Evolutionary conservation across 371 early-diverging fungal species (phyloP).

Genomic region (Entomophthora muscae): DNA sequence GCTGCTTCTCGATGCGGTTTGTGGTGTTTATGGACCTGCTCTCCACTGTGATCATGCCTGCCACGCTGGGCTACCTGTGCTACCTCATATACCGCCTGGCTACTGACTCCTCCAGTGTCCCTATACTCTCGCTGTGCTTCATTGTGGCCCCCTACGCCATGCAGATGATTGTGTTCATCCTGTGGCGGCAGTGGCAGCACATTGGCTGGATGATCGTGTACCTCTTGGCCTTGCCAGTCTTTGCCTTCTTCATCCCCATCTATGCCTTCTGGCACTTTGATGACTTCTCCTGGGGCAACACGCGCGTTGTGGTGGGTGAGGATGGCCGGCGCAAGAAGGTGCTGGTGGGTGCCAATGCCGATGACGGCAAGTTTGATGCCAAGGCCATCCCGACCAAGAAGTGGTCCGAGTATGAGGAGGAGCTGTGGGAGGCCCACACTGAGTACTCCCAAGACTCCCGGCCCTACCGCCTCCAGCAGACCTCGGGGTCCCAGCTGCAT

Average conservation of each 20-base stretch:
- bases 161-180: constrained; percentile 66
- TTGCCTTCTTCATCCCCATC: constrained; percentile 59
- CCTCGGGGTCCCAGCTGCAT: neutral
- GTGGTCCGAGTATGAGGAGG: constrained; percentile 42
- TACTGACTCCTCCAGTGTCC: constrained; percentile 27
- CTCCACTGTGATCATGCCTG: constrained; percentile 80
- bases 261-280: no score
- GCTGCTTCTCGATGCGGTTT: constrained; percentile 97
- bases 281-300: no score
- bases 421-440: constrained; percentile 21
- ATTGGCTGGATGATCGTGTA: constrained; percentile 93
- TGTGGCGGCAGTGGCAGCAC: constrained; percentile 79
- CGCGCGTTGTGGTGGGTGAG: constrained; percentile 62
- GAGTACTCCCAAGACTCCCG: neutral
- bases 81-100: constrained; percentile 49
- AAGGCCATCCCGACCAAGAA: constrained; percentile 32
- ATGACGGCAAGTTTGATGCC: constrained; percentile 47
- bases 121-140: constrained; percentile 29
- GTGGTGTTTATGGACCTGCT: constrained; percentile 86
- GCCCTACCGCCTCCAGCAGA: neutral
- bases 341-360: constrained; percentile 17
- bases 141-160: constrained; percentile 43
- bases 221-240: constrained; percentile 67
- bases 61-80: constrained; percentile 59
- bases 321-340: constrained; percentile 43